Percentiles rank a stretch among this genome's conserved stretches.
Conservation (phyloP, 495 filamentous ascomycete species). For the Apiosordaria backusii region DNA sequence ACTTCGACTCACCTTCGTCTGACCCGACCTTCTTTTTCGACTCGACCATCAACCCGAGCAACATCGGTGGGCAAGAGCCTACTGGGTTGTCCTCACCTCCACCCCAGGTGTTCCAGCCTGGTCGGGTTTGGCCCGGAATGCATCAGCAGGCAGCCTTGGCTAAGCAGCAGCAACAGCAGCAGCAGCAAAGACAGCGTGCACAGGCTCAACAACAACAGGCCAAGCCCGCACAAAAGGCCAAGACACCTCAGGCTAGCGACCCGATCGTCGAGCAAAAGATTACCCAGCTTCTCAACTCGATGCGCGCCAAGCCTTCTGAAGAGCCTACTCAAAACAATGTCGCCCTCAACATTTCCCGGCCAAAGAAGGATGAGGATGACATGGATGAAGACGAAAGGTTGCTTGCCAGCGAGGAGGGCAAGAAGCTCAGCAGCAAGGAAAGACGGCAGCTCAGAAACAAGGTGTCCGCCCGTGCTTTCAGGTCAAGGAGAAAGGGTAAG, state of each 20-base stretch:
- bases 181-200: constrained; percentile 56
- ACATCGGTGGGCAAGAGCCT: constrained; percentile 57
- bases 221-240: constrained; percentile 38
- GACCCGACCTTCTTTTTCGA: constrained; percentile 52
- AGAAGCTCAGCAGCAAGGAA: constrained; percentile 94
- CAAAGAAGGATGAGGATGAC: constrained; percentile 85
- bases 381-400: constrained; percentile 98
- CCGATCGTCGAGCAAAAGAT: constrained; percentile 80
- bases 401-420: constrained; percentile 91
- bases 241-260: constrained; percentile 52
- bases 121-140: constrained; percentile 81
- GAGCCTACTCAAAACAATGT: constrained; percentile 50
- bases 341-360: constrained; percentile 54
- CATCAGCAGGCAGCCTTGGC: constrained; percentile 84
- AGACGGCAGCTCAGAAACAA: constrained; percentile 94
- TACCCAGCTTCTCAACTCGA: constrained; percentile 76
- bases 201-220: constrained; percentile 42
- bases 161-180: constrained; percentile 69
- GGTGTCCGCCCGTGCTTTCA: constrained; percentile 94
- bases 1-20: constrained; percentile 53
- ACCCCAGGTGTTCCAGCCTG: constrained; percentile 54
- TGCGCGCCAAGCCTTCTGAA: constrained; percentile 62
- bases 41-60: constrained; percentile 65
- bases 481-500: constrained; percentile 92
- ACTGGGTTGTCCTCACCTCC: constrained; percentile 34